These are phyloP conservation scores for Diplocarpon rosae DNA, from an alignment of 2,329 filamentous ascomycete species.

Conservation along the genomic window DNA sequence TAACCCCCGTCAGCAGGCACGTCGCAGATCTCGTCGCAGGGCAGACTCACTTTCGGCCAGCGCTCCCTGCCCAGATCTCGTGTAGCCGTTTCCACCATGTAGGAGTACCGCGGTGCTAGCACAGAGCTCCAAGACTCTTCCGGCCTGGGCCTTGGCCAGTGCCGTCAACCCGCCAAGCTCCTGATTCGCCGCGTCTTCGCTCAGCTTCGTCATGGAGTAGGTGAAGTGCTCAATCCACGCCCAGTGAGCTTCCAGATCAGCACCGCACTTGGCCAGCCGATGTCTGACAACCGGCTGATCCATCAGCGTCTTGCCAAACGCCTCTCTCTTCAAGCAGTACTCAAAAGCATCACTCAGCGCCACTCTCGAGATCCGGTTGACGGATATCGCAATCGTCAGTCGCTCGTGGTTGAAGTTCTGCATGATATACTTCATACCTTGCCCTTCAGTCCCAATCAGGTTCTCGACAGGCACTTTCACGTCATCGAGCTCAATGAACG, in stretches of 20 bases:
- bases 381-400: slow-evolving; percentile 52
- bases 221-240: slow-evolving; percentile 64
- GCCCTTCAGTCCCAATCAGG: slow-evolving; percentile 56
- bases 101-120: slow-evolving; percentile 57
- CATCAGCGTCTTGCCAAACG: slow-evolving; percentile 57
- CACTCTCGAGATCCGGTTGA: slow-evolving; percentile 50
- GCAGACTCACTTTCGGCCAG: slow-evolving; percentile 51
- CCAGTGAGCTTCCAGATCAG: slow-evolving; percentile 56
- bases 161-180: slow-evolving; percentile 63
- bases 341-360: slow-evolving; percentile 48
- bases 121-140: slow-evolving; percentile 61
- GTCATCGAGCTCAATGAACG: slow-evolving; percentile 66
- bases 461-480: slow-evolving; percentile 62
- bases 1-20: slow-evolving; percentile 22
- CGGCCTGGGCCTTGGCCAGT: slow-evolving; percentile 60
- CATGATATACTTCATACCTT: slow-evolving; percentile 67
- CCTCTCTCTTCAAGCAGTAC: slow-evolving; percentile 54
- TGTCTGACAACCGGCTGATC: slow-evolving; percentile 67
- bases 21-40: neutral
- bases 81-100: slow-evolving; percentile 67
- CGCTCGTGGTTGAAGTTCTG: slow-evolving; percentile 75
- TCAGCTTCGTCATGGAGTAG: slow-evolving; percentile 54
- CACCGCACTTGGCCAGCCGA: slow-evolving; percentile 59
- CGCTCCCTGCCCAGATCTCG: slow-evolving; percentile 58
- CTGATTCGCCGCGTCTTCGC: slow-evolving; percentile 45